Evolutionary conservation across 2,329 filamentous ascomycete genomes (phyloP).

Genomic region (Sporothrix phasma): DNA sequence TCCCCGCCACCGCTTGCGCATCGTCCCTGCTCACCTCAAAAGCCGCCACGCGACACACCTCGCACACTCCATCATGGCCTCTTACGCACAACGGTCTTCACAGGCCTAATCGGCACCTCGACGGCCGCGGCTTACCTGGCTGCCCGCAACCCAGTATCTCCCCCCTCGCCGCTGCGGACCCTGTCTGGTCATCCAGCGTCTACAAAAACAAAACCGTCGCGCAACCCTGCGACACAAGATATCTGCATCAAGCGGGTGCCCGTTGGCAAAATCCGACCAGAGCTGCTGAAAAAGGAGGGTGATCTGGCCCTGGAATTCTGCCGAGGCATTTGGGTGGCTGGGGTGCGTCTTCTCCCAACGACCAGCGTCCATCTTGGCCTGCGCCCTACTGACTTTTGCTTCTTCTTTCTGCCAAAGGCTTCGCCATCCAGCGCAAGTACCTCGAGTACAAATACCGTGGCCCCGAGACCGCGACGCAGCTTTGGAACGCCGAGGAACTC

Average conservation of each 20-base stretch:
- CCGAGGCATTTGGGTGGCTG: slow-evolving; percentile 55
- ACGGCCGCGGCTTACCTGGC: slow-evolving; percentile 43
- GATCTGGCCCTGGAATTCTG: slow-evolving; percentile 55
- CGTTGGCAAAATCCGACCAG: slow-evolving; percentile 52
- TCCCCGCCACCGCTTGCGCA: not conserved
- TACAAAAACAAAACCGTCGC: slow-evolving; percentile 51
- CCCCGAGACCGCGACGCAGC: slow-evolving; percentile 46
- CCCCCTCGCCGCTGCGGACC: slow-evolving; percentile 48
- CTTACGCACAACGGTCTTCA: slow-evolving; percentile 37
- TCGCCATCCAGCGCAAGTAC: slow-evolving; percentile 46
- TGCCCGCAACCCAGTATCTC: slow-evolving; percentile 44
- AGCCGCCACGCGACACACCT: not conserved
- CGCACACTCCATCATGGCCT: slow-evolving; percentile 37
- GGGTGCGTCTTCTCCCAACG: slow-evolving; percentile 36
- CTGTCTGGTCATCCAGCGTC: slow-evolving; percentile 47
- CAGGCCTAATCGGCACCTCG: slow-evolving; percentile 39
- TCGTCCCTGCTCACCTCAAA: not conserved
- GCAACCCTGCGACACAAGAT: slow-evolving; percentile 55
- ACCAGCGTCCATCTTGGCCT: no score
- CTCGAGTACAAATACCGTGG: slow-evolving; percentile 49
- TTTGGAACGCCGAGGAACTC: slow-evolving; percentile 51
- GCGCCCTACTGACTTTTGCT: not conserved
- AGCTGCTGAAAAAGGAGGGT: slow-evolving; percentile 50
- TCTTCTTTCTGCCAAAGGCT: slow-evolving; percentile 32
- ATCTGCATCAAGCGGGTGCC: slow-evolving; percentile 54